Evolutionary conservation across 108 stramenopile genomes (phyloP).

Genomic region (Conticribra weissflogii): DNA sequence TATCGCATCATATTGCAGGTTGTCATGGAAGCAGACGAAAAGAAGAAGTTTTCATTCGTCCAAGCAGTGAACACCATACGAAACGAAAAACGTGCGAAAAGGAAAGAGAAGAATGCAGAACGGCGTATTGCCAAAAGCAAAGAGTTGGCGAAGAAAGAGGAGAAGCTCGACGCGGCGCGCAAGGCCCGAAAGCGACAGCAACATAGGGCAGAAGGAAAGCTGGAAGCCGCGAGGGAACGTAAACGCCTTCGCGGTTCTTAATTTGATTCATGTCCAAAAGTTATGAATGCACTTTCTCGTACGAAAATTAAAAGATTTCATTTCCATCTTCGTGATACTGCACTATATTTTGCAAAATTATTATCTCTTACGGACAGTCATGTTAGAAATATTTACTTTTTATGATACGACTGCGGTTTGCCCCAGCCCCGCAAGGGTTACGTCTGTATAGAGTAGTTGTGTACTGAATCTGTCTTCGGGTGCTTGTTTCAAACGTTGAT

Average conservation of each 20-base stretch:
- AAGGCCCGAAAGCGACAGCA: slow-evolving; percentile 81
- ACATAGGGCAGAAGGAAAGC: slow-evolving; percentile 80
- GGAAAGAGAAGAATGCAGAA: slow-evolving; percentile 73
- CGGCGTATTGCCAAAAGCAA: slow-evolving; percentile 55
- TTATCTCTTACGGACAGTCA: too few relatives aligned
- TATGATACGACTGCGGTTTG: too few relatives aligned
- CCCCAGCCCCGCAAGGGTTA: too few relatives aligned
- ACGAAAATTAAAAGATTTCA: too few relatives aligned
- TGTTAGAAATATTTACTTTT: too few relatives aligned
- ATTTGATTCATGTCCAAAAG: too few relatives aligned
- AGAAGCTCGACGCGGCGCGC: slow-evolving; percentile 56
- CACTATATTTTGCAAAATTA: too few relatives aligned
- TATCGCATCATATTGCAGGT: slow-evolving; percentile 26
- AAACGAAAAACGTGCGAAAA: slow-evolving; percentile 81
- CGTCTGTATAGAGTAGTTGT: too few relatives aligned
- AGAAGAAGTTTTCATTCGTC: slow-evolving; percentile 79
- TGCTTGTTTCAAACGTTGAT: too few relatives aligned
- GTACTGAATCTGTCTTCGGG: too few relatives aligned
- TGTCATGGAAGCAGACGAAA: slow-evolving; percentile 80
- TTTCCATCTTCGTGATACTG: too few relatives aligned
- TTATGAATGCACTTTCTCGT: too few relatives aligned
- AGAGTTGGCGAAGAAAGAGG: slow-evolving; percentile 74
- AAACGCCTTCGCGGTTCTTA: slow-evolving; percentile 50
- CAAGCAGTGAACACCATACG: slow-evolving; percentile 87
- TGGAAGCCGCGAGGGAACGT: slow-evolving; percentile 66